Evolutionary conservation across 768 basidiomycete species (phyloP), one percentile per base, ranked within the genome.

Genomic region (Lyophyllum semitale): DNA sequence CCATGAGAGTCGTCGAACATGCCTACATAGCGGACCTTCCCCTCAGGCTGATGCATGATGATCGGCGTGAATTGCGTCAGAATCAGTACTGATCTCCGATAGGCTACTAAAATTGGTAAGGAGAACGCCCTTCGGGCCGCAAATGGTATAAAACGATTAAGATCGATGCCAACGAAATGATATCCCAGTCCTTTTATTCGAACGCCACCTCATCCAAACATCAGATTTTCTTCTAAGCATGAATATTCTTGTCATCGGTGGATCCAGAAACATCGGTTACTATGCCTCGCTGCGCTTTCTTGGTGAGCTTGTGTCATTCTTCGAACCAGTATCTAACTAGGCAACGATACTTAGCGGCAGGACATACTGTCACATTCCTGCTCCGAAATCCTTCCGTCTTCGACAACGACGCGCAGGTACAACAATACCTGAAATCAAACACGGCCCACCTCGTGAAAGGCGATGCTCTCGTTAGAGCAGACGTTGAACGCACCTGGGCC

Each of bases 281-380:
- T 68, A 71, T 51, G 58, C 82, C 27, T 71, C 81, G 0, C 45
- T 80, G 47, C 69, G 79, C 13, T 70, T 84, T 8, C 73, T 83
- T 13, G 73, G 81, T 81, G 53, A 37, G 74, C 62, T 32, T 7
- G 13, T 8, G 15, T 18, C 29, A 15, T 46, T 30, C 13, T 2
- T n/a, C n/a, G n/a, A n/a, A n/a, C 6, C 20, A 29, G 17, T 25
- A 29, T 23, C 18, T 40, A 15, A 30, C 18, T n/a, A n/a, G n/a
- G 37, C 17, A 23, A 42, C 7, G 26, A n/a, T 29, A 25, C 23
- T 49, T 18, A 89, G 87, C 74, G 6, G 68, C 76, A 48, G 85
- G 86, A 38, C 75, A 80, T 5, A 83, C 77, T 3, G 83, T 89
- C 0, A 87, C 86, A 0, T 88, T 85, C 60, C 74, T 89, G 7